A percentile compares a stretch with the other conserved stretches of the same genome.
Conservation (phyloP, 306 rosid species). For the Biancaea sappan region DNA sequence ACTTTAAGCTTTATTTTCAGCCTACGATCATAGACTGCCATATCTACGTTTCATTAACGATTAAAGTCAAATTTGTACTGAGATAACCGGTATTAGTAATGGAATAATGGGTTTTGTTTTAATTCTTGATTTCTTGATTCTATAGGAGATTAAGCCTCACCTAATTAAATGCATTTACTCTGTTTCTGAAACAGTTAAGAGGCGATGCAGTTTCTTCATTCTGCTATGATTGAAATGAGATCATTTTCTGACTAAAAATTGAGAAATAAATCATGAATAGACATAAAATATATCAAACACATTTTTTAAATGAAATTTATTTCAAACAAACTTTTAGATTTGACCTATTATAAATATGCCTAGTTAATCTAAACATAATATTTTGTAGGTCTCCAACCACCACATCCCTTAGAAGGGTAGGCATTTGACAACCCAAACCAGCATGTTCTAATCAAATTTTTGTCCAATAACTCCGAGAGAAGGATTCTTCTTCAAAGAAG, state of each 20-base stretch:
- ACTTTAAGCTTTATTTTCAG: background rate
- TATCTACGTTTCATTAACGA: background rate
- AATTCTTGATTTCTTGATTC: background rate
- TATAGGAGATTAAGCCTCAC: background rate
- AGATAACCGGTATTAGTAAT: background rate
- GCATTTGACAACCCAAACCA: conserved; percentile 5
- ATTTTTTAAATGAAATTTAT: no score
- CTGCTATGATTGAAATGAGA: background rate
- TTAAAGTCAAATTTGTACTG: background rate
- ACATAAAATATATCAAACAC: no score
- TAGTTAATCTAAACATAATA: background rate
- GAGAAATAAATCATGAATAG: no score
- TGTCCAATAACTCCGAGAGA: background rate
- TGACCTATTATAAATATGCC: no score
- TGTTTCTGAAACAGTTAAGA: background rate
- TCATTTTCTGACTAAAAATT: background rate
- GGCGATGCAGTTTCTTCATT: background rate
- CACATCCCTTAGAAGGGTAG: background rate
- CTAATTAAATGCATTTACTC: background rate
- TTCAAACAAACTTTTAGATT: no score
- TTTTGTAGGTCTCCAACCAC: background rate
- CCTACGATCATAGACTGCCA: background rate
- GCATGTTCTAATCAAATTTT: background rate
- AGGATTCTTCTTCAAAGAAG: background rate
- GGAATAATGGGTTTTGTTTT: background rate